A percentile compares a stretch with the other conserved stretches of the same genome.
Conservation (phyloP, 2,329 filamentous ascomycete genomes). For the Thermomyces lanuginosus region DNA sequence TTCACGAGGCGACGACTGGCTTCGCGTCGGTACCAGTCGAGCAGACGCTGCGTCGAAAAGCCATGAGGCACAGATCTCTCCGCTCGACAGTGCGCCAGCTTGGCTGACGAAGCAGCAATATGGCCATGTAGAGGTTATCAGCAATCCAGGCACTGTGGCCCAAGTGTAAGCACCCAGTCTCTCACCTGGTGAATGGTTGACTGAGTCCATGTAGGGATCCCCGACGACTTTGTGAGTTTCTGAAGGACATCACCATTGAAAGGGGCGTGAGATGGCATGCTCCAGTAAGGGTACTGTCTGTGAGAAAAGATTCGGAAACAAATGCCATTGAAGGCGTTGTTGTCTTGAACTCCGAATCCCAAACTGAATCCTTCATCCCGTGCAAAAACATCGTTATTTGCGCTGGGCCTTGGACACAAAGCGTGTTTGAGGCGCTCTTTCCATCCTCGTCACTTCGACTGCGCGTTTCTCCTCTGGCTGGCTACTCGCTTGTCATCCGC, state of each 20-base stretch:
- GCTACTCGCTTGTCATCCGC: constrained; percentile 53
- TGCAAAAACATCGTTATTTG: constrained; percentile 51
- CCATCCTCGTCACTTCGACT: constrained; percentile 36
- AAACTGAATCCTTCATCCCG: constrained; percentile 28
- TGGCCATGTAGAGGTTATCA: constrained; percentile 45
- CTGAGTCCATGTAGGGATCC: constrained; percentile 40
- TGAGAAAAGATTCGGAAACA: constrained; percentile 33
- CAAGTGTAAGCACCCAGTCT: constrained; percentile 40
- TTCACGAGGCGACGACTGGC: constrained; percentile 46
- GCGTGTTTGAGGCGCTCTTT: constrained; percentile 51
- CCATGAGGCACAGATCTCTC: constrained; percentile 15
- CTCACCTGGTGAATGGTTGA: neutral
- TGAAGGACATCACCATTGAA: constrained; percentile 41
- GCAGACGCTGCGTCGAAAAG: constrained; percentile 34
- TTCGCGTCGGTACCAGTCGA: constrained; percentile 47
- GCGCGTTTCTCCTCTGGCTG: constrained; percentile 47
- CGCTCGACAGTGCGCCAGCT: constrained; percentile 23
- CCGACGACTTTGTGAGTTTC: constrained; percentile 45
- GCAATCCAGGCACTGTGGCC: constrained; percentile 43
- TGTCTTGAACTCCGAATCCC: constrained; percentile 27
- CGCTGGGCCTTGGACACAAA: constrained; percentile 54
- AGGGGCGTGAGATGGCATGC: constrained; percentile 51
- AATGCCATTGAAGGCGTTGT: constrained; percentile 38
- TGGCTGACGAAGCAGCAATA: constrained; percentile 45
- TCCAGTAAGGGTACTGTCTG: constrained; percentile 40